phyloP scores from a whole-genome alignment of 169 alveolate genomes.

The Cystoisospora suis region DNA sequence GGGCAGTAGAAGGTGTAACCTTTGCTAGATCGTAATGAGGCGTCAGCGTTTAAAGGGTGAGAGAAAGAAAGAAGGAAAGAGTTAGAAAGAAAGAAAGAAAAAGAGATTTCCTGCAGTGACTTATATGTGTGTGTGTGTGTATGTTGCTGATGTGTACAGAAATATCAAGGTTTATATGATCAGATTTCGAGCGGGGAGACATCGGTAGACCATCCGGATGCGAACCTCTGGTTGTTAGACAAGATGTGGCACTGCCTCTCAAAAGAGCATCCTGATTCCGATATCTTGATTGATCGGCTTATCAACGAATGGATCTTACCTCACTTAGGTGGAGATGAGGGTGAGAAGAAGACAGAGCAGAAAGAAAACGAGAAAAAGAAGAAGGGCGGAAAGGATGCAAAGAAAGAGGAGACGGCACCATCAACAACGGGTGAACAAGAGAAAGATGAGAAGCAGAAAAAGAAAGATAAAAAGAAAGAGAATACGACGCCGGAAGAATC shows the following conservation, averaged over 20 bases:
- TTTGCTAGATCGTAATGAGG: too few relatives aligned
- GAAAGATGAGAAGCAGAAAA: neutral
- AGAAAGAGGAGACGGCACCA: neutral
- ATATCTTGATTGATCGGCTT: neutral
- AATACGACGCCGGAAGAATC: neutral
- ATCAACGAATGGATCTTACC: slow-evolving; percentile 26
- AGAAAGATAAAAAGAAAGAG: neutral
- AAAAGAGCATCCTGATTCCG: neutral
- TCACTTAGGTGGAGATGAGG: neutral
- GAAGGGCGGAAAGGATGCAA: neutral
- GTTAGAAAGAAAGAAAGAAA: too few relatives aligned
- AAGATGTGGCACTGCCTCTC: slow-evolving; percentile 36
- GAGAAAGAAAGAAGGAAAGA: too few relatives aligned
- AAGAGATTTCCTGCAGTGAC: too few relatives aligned
- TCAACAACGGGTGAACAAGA: neutral
- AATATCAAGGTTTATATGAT: neutral
- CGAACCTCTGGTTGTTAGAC: slow-evolving; percentile 18
- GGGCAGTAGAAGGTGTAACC: too few relatives aligned
- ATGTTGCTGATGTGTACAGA: neutral
- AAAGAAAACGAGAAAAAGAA: neutral
- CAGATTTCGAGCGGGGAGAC: neutral
- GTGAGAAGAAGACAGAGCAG: neutral
- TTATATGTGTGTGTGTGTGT: neutral
- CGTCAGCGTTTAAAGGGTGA: too few relatives aligned
- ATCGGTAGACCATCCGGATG: neutral